Conservation (phyloP, 2,329 filamentous ascomycete species). For the Diaporthe humulicola region DNA sequence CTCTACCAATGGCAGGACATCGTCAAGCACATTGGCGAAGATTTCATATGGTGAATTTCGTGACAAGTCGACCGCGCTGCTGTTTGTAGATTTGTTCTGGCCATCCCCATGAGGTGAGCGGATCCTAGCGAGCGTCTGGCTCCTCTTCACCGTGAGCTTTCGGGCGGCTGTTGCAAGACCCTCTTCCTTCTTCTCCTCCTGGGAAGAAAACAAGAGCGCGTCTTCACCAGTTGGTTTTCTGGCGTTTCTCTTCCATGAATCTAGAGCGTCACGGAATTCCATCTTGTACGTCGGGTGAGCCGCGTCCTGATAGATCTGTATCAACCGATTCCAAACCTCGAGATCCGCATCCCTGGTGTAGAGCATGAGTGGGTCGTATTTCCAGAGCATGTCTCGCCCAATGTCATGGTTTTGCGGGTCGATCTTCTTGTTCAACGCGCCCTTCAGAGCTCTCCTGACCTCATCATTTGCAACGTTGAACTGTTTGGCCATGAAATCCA, state of each 20-base stretch:
- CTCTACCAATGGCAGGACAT: conserved; percentile 84
- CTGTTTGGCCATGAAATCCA: conserved; percentile 84
- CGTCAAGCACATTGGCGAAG: conserved; percentile 83
- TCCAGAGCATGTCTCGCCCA: conserved; percentile 83
- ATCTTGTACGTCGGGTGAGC: conserved; percentile 83
- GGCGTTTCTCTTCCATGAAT: conserved; percentile 84
- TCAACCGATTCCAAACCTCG: conserved; percentile 83
- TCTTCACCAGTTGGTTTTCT: conserved; percentile 84
- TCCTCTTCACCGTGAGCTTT: conserved; percentile 94
- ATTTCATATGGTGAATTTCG: conserved; percentile 83
- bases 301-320: conserved; percentile 85
- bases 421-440: conserved; percentile 73
- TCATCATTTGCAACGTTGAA: conserved; percentile 83
- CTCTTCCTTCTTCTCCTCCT: conserved; percentile 87
- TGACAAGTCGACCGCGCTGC: conserved; percentile 51
- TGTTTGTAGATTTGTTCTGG: conserved; percentile 67
- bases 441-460: conserved; percentile 74
- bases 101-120: conserved; percentile 77
- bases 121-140: conserved; percentile 85
- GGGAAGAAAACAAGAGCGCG: conserved; percentile 87
- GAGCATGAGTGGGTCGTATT: conserved; percentile 87
- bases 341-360: conserved; percentile 89
- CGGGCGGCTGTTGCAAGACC: conserved; percentile 80
- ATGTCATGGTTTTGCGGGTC: conserved; percentile 79
- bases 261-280: conserved; percentile 83